Conservation (phyloP, 805 yeast species). For the Priceomyces haplophilus region DNA sequence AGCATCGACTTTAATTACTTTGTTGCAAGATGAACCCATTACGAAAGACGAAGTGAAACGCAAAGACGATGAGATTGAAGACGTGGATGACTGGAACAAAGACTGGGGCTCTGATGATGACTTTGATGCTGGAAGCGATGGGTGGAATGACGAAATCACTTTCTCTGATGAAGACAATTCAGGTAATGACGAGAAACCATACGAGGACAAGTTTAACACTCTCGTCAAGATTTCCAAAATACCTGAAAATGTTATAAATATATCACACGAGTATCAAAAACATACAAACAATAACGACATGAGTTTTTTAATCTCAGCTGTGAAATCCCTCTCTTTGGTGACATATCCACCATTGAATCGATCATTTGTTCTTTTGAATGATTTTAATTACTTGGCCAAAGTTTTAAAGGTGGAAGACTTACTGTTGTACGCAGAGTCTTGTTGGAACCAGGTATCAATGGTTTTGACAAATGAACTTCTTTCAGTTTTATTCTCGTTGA, state of each 20-base stretch:
- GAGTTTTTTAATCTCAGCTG: conserved; percentile 22
- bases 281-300: conserved; percentile 18
- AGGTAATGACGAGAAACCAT: conserved; percentile 1
- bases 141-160: conserved; percentile 16
- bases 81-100: conserved; percentile 7
- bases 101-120: conserved; percentile 4
- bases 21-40: conserved; percentile 14
- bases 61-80: conserved; percentile 6
- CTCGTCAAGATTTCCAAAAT: conserved; percentile 16
- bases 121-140: conserved; percentile 6
- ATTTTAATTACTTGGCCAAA: conserved; percentile 24
- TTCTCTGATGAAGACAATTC: conserved; percentile 15
- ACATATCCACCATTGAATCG: conserved; percentile 30
- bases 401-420: conserved; percentile 13
- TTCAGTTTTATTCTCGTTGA: conserved; percentile 13
- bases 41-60: conserved; percentile 5
- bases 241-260: conserved; percentile 18
- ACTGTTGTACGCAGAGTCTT: conserved; percentile 12
- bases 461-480: conserved; percentile 18
- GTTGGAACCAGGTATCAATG: conserved; percentile 20
- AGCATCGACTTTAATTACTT: conserved; percentile 4
- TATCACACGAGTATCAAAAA: conserved; percentile 20
- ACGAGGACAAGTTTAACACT: conserved; percentile 2
- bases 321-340: conserved; percentile 29
- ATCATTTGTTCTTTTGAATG: conserved; percentile 37